These are phyloP conservation scores for Zygosaccharomyces lentus DNA, from an alignment of 805 yeast species.

Conservation along the genomic window DNA sequence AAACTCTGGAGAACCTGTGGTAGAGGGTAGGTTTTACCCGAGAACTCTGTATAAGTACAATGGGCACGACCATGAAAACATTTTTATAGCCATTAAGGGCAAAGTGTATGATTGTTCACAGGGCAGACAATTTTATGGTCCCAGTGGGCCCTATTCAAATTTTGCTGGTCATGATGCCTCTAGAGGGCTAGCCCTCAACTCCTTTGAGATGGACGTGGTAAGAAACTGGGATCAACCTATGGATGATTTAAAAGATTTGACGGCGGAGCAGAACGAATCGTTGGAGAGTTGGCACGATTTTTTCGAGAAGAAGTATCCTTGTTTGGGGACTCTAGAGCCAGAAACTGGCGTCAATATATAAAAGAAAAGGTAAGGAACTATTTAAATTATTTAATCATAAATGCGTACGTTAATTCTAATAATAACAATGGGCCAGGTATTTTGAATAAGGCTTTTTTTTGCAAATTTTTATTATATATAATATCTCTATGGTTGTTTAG, in stretches of 20 bases:
- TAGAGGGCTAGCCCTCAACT: conserved; percentile 83
- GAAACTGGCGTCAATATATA: conserved; percentile 34
- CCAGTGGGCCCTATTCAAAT: conserved; percentile 89
- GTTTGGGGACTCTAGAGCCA: conserved; percentile 66
- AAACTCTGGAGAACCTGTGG: conserved; percentile 35
- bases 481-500: neutral
- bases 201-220: conserved; percentile 67
- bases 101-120: conserved; percentile 77
- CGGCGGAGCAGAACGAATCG: conserved; percentile 55
- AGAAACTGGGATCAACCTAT: conserved; percentile 72
- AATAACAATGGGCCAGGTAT: neutral
- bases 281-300: conserved; percentile 82
- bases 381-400: neutral
- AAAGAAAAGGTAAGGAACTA: neutral
- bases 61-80: conserved; percentile 73
- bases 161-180: conserved; percentile 97
- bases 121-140: conserved; percentile 87
- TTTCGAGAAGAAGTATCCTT: conserved; percentile 75
- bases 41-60: conserved; percentile 65
- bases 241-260: conserved; percentile 63
- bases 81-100: conserved; percentile 83
- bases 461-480: conserved; percentile 2
- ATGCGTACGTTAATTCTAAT: neutral
- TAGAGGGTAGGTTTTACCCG: conserved; percentile 63
- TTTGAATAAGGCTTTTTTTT: too few relatives aligned